Evolutionary conservation across 352 stramenopile genomes (phyloP).

Genomic region (Phytophthora idaei): DNA sequence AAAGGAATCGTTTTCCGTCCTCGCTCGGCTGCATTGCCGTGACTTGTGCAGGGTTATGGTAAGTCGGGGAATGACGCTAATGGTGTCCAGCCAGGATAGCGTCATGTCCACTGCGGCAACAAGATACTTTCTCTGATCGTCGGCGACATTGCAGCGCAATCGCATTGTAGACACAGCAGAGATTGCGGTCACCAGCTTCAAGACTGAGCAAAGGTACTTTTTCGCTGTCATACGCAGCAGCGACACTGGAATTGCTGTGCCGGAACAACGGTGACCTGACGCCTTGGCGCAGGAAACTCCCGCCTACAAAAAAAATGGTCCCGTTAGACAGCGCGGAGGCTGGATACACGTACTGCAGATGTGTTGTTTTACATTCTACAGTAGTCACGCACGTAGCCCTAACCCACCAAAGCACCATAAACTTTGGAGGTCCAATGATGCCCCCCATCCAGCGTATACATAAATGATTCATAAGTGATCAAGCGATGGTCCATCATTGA

Average conservation of each 20-base stretch:
- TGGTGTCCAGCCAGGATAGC: constrained; percentile 1
- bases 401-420: not conserved
- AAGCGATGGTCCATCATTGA: constrained; percentile 3
- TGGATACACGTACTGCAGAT: not conserved
- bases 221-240: constrained; percentile 31
- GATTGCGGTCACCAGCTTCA: constrained; percentile 25
- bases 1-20: constrained; percentile 31
- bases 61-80: constrained; percentile 24
- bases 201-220: constrained; percentile 5
- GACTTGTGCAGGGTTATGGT: constrained; percentile 9
- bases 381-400: not conserved
- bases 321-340: constrained; percentile 21
- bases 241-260: constrained; percentile 24
- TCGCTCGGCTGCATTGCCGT: constrained; percentile 15
- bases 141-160: constrained; percentile 22
- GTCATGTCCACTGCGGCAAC: constrained; percentile 13
- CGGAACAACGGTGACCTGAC: constrained; percentile 21
- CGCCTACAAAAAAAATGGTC: constrained; percentile 15
- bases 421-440: not conserved
- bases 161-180: not conserved
- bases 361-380: not conserved
- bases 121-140: constrained; percentile 35
- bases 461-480: constrained; percentile 1
- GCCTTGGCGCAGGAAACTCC: constrained; percentile 19
- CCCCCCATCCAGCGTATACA: not conserved